phyloP scores from a whole-genome alignment of 163 green algal species.

The Chloromonas sp. region DNA sequence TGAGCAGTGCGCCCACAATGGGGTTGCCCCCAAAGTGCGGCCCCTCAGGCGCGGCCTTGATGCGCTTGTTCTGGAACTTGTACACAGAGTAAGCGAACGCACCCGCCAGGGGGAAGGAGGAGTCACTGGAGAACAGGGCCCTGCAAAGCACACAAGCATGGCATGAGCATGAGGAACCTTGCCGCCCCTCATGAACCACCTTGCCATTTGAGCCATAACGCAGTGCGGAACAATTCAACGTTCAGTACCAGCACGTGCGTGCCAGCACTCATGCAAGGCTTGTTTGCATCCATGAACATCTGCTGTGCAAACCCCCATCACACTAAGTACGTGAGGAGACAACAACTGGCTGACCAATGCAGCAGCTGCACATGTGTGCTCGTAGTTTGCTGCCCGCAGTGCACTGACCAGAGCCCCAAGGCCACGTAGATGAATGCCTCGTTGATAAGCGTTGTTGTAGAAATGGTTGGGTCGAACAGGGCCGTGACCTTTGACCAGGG shows the following conservation, averaged over 20 bases:
- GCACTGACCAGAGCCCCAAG: slow-evolving; percentile 62
- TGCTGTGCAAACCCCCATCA: no score
- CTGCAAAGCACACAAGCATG: slow-evolving; percentile 15
- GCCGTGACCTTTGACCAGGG: slow-evolving; percentile 29
- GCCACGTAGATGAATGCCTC: slow-evolving; percentile 67
- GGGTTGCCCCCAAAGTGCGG: slow-evolving; percentile 60
- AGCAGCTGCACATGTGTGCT: no score
- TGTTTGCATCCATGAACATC: no score
- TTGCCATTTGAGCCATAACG: neutral
- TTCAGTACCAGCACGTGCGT: no score
- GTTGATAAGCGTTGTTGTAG: slow-evolving; percentile 68
- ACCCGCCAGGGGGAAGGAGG: slow-evolving; percentile 44
- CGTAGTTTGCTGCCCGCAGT: no score
- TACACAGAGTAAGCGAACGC: slow-evolving; percentile 51
- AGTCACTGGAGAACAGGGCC: slow-evolving; percentile 42
- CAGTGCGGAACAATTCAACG: no score
- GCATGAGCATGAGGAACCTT: neutral
- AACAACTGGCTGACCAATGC: no score
- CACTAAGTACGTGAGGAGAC: no score
- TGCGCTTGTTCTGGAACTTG: slow-evolving; percentile 58
- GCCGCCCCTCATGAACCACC: neutral
- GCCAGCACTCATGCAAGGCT: no score
- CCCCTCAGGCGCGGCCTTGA: slow-evolving; percentile 64
- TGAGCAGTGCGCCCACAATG: slow-evolving; percentile 62
- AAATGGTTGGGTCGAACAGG: slow-evolving; percentile 66